Evolutionary conservation across 2,329 filamentous ascomycete genomes (phyloP), one percentile per base, ranked within the genome.

Genomic region (Alternaria brassicicola): DNA sequence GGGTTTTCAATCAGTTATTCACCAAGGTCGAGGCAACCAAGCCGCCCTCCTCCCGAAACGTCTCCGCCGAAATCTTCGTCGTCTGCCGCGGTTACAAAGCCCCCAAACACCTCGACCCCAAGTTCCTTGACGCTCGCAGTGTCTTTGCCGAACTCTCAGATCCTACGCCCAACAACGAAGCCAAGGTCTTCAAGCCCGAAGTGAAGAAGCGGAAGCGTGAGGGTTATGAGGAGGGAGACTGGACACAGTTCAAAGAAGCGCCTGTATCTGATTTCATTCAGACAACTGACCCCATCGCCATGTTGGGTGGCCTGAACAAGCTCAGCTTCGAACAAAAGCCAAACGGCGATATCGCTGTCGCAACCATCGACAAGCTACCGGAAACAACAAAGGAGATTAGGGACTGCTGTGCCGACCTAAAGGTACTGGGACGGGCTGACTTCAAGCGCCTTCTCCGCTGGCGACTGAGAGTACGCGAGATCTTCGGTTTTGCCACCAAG

Each of bases 1-100:
- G 95, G 95, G 93, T 98, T 31, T 93, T 98, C 82, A 97, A 97
- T 76, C 95, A 99, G 78, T 84, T 99, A 1, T 99, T 99, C 81
- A 85, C 85, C 46, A 96, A 95, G 66, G 95, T 99, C 63, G 94
- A 99, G 76, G 94, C 96, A 47, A 99, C 95, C 5, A 99, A 99
- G 78, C 95, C 95, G 3, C 95, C 95, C 0, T 96, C 93, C 0
- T 97, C 92, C 8, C 86, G 95, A 82, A 97, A 96, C 72, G 94
- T 99, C 51, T 97, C 93, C 7, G 95, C 95, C 65, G 95, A 99
- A 82, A 98, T 98, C 38, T 99, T 99, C 82, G 94, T 98, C 64
- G 95, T 99, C 31, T 98, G 94, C 79, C 88, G 89, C 66, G 95
- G 94, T 19, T 99, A 88, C 83, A 98, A 97, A 80, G 94, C 94